Base-by-base conservation (phyloP, 169 alveolate genomes). In the Plasmodium chabaudi region DNA sequence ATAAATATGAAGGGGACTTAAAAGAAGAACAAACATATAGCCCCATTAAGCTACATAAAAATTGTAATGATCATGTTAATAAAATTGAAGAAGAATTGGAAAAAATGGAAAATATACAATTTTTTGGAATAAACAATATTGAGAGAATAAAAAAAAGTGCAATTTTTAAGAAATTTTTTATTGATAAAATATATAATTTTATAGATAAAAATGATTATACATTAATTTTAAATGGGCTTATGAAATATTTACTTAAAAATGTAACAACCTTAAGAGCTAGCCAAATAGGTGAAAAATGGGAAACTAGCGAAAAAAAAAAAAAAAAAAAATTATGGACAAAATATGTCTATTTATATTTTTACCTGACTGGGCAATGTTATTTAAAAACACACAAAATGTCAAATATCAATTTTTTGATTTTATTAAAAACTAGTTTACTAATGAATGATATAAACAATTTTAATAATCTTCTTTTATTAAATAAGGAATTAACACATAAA, bases 241-340 rank as follows among this genome's bases (percentile, higher is more conserved):
- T 86, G 91, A 86, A 57, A 13, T 44, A 86, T 65, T 49, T 86
- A n/a, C n/a, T 47, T 44, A 68, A 86, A 61, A 59, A 86, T 15
- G 44, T 34, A 47, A 59, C 57, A 1, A 46, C 69, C 47, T 13
- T 61, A 1, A 12, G 47, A 51, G 9, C 44, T 49, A 23, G 46
- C 42, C 23, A 51, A 13, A 51, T 51, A 13, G 47, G 9, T 53
- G 6, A 1, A 34, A 68, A 21, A 3, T 34, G 42, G 23, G 53
- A 9, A 68, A 19, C n/a, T 13, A 53, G 25, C 10, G 34, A 44
- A 46, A 47, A 47, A 9, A 46, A 51, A 23, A 56, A 39, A 59
- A 47, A 59, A 61, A 46, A 4, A 86, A 7, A 27, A 7, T 19
- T 7, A 5, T 47, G 60, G 12, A 15, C 9, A 21, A 49, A 69